Conservation (phyloP, 2,329 filamentous ascomycete genomes). For the Calonectria leucothoes region DNA sequence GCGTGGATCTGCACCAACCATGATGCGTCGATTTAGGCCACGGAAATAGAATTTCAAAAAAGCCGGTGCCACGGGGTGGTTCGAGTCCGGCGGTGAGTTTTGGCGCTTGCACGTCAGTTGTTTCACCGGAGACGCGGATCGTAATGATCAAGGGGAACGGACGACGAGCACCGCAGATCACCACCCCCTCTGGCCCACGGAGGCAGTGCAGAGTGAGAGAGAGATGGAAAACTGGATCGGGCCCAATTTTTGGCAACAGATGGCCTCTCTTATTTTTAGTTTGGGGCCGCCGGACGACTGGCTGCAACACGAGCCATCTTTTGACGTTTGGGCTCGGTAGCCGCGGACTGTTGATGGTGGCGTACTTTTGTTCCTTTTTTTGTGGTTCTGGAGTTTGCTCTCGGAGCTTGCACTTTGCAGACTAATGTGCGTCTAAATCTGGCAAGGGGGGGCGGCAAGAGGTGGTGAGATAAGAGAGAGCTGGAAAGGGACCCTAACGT, state of each 20-base stretch:
- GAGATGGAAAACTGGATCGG: slow-evolving; percentile 14
- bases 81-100: neutral
- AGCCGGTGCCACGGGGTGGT: slow-evolving; percentile 14
- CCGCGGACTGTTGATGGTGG: neutral
- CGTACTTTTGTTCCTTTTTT: neutral
- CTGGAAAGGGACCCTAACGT: neutral
- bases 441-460: neutral
- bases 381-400: neutral
- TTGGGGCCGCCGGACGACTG: neutral
- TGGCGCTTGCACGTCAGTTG: slow-evolving; percentile 13
- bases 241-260: slow-evolving; percentile 15
- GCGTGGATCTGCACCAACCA: neutral
- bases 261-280: slow-evolving; percentile 22
- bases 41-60: neutral
- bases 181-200: neutral
- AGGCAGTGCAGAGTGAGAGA: slow-evolving; percentile 18
- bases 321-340: slow-evolving; percentile 2
- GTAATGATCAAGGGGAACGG: slow-evolving; percentile 13
- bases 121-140: slow-evolving; percentile 23
- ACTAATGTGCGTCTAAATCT: neutral
- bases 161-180: slow-evolving; percentile 5
- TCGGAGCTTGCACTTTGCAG: neutral
- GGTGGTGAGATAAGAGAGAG: neutral
- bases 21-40: neutral
- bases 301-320: slow-evolving; percentile 5